Conservation (phyloP, 768 basidiomycete species). For the Lactifluus piperatus region DNA sequence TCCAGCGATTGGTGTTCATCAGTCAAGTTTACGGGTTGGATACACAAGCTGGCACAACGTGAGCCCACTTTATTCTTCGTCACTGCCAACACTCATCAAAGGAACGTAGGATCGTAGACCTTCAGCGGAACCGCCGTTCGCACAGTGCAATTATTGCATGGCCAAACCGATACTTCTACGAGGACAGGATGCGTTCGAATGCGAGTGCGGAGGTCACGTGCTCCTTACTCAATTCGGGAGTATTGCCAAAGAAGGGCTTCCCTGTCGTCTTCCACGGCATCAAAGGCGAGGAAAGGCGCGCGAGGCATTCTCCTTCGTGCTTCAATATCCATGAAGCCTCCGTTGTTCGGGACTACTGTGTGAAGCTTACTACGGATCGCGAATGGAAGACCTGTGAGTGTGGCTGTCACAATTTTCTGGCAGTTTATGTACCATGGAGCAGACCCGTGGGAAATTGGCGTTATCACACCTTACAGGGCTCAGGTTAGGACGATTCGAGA, state of each 20-base stretch:
- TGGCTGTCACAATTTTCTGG: not conserved
- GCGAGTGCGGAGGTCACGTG: constrained; percentile 25
- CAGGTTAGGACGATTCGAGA: constrained; percentile 29
- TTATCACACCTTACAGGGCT: constrained; percentile 33
- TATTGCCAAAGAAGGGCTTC: constrained; percentile 25
- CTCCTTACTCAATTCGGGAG: constrained; percentile 23
- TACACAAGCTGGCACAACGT: constrained; percentile 27
- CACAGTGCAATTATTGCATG: constrained; percentile 40
- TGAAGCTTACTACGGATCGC: constrained; percentile 23
- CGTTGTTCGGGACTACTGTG: constrained; percentile 28
- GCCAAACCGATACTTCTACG: constrained; percentile 42
- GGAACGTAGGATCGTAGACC: constrained; percentile 19
- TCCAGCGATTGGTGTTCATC: constrained; percentile 30
- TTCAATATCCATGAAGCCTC: constrained; percentile 34
- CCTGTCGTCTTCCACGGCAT: constrained; percentile 31
- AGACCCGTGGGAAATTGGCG: constrained; percentile 30
- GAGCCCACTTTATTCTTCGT: constrained; percentile 3
- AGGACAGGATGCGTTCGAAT: constrained; percentile 26
- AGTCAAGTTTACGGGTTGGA: constrained; percentile 25
- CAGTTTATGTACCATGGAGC: not conserved
- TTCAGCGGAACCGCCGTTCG: constrained; percentile 17
- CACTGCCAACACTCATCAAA: not conserved
- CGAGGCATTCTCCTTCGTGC: constrained; percentile 31
- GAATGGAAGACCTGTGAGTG: constrained; percentile 27
- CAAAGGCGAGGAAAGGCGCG: constrained; percentile 28